These are phyloP conservation scores for Cryptococcus sp. DNA, from an alignment of 1,284 basidiomycete species.

Conservation along the genomic window DNA sequence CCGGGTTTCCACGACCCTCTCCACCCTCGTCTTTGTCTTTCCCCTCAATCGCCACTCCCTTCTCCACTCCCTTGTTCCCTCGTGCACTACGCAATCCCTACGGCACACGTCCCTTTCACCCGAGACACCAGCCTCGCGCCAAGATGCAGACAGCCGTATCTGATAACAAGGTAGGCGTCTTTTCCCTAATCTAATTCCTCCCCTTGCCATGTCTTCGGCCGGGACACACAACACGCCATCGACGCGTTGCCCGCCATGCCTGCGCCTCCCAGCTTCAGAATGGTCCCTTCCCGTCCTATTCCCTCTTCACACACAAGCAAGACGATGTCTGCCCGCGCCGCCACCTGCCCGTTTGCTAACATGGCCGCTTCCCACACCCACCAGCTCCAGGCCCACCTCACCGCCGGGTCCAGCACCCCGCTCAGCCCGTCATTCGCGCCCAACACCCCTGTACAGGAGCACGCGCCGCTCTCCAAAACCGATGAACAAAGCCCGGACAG, in stretches of 20 bases:
- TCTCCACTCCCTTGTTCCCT: too few species aligned
- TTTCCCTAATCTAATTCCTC: not conserved
- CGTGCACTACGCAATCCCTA: too few species aligned
- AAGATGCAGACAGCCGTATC: slow-evolving; percentile 21
- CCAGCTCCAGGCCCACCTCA: slow-evolving; percentile 8
- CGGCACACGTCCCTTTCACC: too few species aligned
- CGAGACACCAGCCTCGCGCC: not conserved
- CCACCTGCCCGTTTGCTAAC: slow-evolving; percentile 14
- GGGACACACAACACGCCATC: not conserved
- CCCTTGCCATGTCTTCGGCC: slow-evolving; percentile 1
- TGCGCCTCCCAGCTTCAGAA: not conserved
- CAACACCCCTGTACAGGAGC: slow-evolving; percentile 16
- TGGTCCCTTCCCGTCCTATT: not conserved
- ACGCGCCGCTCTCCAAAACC: not conserved
- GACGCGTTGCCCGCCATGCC: not conserved
- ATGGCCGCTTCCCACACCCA: slow-evolving; percentile 2
- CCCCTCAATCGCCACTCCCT: not conserved
- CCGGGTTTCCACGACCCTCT: not conserved
- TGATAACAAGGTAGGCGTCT: slow-evolving; percentile 22
- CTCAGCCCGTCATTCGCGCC: slow-evolving; percentile 24
- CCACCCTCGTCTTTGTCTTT: not conserved
- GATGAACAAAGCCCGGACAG: not conserved
- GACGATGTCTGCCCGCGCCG: too few species aligned
- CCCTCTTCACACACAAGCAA: not conserved
- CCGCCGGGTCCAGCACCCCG: slow-evolving; percentile 4